A percentile compares a stretch with the other conserved stretches of the same genome.
phyloP scores from a whole-genome alignment of 805 yeast genomes.

The Blastobotrys terrestris region DNA sequence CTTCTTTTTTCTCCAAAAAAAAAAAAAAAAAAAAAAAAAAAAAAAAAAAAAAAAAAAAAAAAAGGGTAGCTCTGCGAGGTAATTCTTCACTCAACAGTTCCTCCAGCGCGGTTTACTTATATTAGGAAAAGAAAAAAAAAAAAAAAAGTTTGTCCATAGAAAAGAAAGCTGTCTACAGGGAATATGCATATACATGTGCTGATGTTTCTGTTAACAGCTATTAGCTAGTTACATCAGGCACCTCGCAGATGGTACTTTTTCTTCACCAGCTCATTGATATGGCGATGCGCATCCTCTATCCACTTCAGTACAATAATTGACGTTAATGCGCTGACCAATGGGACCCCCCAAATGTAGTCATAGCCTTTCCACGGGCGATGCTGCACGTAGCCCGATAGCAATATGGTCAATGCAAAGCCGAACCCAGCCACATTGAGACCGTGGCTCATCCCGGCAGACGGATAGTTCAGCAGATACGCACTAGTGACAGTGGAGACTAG shows the following conservation, averaged over 20 bases:
- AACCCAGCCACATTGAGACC: constrained; percentile 8
- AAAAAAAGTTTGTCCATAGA: neutral
- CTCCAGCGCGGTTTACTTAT: no score
- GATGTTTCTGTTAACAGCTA: neutral
- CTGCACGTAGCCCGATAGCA: constrained; percentile 21
- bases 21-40: no score
- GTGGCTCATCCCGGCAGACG: neutral
- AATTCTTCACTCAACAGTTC: no score
- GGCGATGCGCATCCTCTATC: constrained; percentile 22
- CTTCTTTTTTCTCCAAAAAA: neutral
- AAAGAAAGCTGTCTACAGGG: neutral
- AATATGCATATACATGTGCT: no score
- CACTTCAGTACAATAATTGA: constrained; percentile 23
- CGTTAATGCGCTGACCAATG: constrained; percentile 22
- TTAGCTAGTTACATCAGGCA: constrained; percentile 18
- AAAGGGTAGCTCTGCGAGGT: neutral
- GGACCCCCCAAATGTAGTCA: constrained; percentile 30
- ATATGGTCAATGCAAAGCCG: constrained; percentile 17
- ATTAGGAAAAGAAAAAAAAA: no score
- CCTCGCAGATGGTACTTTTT: constrained; percentile 25
- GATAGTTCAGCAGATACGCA: constrained; percentile 19
- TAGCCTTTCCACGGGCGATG: constrained; percentile 23
- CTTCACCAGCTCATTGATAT: constrained; percentile 9
- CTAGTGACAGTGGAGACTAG: constrained; percentile 21
- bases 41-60: no score